phyloP scores from a whole-genome alignment of 345 rosid genomes.

The Bretschneidera sinensis region DNA sequence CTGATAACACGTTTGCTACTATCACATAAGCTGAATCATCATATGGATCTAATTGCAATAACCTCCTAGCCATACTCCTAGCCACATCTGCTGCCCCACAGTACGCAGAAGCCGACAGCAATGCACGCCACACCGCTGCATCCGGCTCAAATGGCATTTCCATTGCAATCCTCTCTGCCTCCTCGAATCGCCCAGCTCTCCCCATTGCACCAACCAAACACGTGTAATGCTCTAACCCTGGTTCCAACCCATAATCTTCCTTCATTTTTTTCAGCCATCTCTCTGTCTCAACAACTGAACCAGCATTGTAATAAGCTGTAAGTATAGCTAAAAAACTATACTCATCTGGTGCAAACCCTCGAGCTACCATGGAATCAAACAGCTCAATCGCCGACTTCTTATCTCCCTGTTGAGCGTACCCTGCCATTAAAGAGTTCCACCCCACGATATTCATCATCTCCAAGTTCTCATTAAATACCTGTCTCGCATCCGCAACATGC shows the following conservation, averaged over 20 bases:
- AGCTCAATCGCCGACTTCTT: conserved; percentile 22
- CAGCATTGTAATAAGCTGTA: conserved; percentile 32
- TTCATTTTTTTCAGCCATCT: conserved; percentile 35
- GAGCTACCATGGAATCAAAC: conserved; percentile 23
- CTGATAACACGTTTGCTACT: conserved; percentile 27
- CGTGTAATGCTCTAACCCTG: conserved; percentile 41
- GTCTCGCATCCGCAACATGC: conserved; percentile 31
- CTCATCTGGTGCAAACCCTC: conserved; percentile 33
- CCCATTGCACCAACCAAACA: conserved; percentile 36
- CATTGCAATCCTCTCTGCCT: conserved; percentile 26
- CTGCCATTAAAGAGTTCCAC: conserved; percentile 44
- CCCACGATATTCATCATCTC: conserved; percentile 27
- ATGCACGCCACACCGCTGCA: conserved; percentile 42
- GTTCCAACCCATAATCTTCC: conserved; percentile 23
- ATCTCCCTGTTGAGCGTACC: conserved; percentile 48
- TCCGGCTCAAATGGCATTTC: conserved; percentile 42
- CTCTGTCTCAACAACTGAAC: conserved; percentile 28
- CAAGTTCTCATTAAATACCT: conserved; percentile 33
- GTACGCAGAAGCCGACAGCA: conserved; percentile 30
- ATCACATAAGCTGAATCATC: conserved; percentile 40
- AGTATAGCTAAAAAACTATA: conserved; percentile 39
- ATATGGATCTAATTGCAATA: conserved; percentile 29
- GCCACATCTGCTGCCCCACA: conserved; percentile 33
- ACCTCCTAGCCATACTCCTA: conserved; percentile 16
- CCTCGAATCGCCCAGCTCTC: conserved; percentile 28